Evolutionary conservation across 2,329 filamentous ascomycete species (phyloP), one percentile per base, ranked within the genome.

Genomic region (Phaeomoniella chlamydospora): DNA sequence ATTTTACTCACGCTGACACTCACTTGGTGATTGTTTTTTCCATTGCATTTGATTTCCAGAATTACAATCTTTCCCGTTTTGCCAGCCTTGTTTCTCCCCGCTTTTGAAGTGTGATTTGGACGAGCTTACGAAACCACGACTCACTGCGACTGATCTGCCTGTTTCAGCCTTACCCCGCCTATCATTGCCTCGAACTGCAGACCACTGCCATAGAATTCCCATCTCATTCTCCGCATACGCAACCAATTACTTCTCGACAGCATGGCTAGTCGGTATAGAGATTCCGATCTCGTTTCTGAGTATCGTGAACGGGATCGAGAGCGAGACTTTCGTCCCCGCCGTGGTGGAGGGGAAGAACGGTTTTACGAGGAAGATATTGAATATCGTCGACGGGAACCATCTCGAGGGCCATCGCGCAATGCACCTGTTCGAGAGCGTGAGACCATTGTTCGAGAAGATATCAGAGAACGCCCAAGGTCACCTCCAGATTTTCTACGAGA

Each of bases 401-500:
- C 17, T 11, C 6, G 33, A 19, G 9, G 6, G 6, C n/a, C n/a
- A n/a, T n/a, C n/a, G n/a, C n/a, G n/a, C n/a, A n/a, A n/a, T n/a
- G n/a, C n/a, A n/a, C n/a, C n/a, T n/a, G n/a, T n/a, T n/a, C 34
- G 16, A 22, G 34, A 36, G 13, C 17, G 34, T n/a, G 22, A 26
- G 19, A 36, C 34, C 14, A n/a, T 36, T 5, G 18, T 36, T 13
- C 15, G 15, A 14, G 34, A 36, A 36, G 34, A 36, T 14, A n/a
- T 36, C 6, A 14, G 34, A 18, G 34, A 36, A 15, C 4, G 18
- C 13, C 34, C 39, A 12, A 22, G 46, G 4, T 43, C 48, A 6
- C 46, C 44, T 6, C 52, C 54, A 14, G 56, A 58, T 15, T 53
- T 58, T 32, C 39, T 57, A 17, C 48, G 47, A 37, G 53, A 58